Percentiles rank a stretch among this genome's conserved stretches.
These are phyloP conservation scores for Glomus cerebriforme DNA, from an alignment of 192 early-diverging fungal species.

Conservation along the genomic window DNA sequence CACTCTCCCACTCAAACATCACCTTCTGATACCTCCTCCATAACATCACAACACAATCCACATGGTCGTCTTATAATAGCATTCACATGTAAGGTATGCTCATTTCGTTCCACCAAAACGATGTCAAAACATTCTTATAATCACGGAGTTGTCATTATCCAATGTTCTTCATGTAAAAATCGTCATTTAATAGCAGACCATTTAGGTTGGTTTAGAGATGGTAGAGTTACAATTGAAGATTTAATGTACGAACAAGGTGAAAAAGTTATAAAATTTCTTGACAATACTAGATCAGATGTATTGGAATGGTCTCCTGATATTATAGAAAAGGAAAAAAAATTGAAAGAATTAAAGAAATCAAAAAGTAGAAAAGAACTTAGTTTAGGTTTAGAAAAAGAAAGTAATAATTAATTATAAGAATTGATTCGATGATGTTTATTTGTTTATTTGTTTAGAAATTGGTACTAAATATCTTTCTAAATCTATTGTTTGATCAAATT, in stretches of 20 bases:
- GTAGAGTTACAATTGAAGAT: slow-evolving; percentile 75
- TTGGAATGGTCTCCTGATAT: background rate
- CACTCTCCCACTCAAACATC: background rate
- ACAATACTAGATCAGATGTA: background rate
- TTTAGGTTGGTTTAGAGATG: slow-evolving; percentile 89
- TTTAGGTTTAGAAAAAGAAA: background rate
- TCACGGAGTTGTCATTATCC: slow-evolving; percentile 92
- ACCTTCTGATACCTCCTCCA: background rate
- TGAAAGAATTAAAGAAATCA: background rate
- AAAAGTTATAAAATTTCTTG: slow-evolving; percentile 13
- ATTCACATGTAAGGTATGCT: slow-evolving; percentile 96
- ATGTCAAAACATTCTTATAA: slow-evolving; percentile 92
- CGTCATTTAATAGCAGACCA: slow-evolving; percentile 97
- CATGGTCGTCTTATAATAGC: slow-evolving; percentile 28
- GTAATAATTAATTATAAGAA: background rate
- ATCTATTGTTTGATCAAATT: too few relatives aligned
- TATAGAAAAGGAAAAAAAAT: background rate
- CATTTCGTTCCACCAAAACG: slow-evolving; percentile 77
- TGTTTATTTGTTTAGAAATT: too few relatives aligned
- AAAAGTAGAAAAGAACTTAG: background rate
- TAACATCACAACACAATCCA: background rate
- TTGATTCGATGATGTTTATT: too few relatives aligned
- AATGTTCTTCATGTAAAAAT: slow-evolving; percentile 88
- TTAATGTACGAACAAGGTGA: slow-evolving; percentile 79
- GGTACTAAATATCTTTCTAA: too few relatives aligned